Percentiles rank a stretch among this genome's conserved stretches.
These are phyloP conservation scores for Centaurea solstitialis DNA, from an alignment of 129 eudicot genomes.

Conservation along the genomic window DNA sequence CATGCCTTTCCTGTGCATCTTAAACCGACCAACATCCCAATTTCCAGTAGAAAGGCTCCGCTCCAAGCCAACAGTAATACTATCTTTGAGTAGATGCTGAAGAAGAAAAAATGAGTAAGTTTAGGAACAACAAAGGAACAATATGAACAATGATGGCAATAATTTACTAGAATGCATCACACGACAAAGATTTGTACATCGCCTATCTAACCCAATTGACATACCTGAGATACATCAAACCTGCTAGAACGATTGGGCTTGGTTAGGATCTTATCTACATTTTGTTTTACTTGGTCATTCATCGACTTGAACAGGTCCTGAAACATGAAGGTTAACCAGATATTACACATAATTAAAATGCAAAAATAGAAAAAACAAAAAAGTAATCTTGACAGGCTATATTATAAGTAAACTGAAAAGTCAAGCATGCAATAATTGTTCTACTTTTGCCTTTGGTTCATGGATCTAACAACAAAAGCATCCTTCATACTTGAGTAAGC, in stretches of 20 bases:
- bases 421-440: background rate
- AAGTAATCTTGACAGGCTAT: constrained; percentile 2
- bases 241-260: constrained; percentile 60
- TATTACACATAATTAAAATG: background rate
- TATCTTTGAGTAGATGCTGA: constrained; percentile 52
- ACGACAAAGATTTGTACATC: background rate
- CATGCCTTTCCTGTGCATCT: constrained; percentile 82
- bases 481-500: background rate
- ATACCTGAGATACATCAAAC: constrained; percentile 79
- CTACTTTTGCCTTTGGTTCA: constrained; percentile 1
- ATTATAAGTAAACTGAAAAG: background rate
- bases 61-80: constrained; percentile 76
- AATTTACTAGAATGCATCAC: background rate
- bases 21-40: constrained; percentile 76
- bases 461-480: constrained; percentile 20
- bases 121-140: background rate
- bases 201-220: constrained; percentile 2
- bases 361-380: background rate
- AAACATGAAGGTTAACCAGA: constrained; percentile 17
- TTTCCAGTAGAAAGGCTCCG: constrained; percentile 89
- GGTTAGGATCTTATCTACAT: constrained; percentile 38
- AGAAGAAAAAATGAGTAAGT: background rate
- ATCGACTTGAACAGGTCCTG: constrained; percentile 90
- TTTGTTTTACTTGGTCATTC: constrained; percentile 43
- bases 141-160: background rate